Base-by-base conservation (phyloP, 495 filamentous ascomycete species). In the Penicillium roqueforti region DNA sequence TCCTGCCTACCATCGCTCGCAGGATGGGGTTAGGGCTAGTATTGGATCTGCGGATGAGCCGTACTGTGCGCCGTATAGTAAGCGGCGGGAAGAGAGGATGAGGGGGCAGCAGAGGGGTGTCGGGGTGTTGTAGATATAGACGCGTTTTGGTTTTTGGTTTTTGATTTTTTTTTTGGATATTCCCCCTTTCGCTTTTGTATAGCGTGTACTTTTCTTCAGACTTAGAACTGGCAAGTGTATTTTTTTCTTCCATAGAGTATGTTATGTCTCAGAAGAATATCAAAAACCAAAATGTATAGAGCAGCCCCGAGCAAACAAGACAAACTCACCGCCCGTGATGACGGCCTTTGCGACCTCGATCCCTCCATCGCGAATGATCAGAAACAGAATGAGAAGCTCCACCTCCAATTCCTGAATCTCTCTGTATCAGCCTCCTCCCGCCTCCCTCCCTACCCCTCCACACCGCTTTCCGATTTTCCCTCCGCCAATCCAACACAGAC, bases 1-100 rank as follows among this genome's bases (percentile, higher is more conserved):
- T 50, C 73, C 74, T 6, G 74, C 68, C 11, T 76, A 76, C 66
- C 73, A 73, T 56, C 69, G 60, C 22, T 70, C 69, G 42, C 73
- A 73, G 55, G 74, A 77, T 37, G 59, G 71, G 0, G 66, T 75
- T 3, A 61, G 74, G 28, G 71, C 68, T 16, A 76, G 64, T 49
- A 69, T 77, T 37, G 74, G 74, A 0, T 76, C 72, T 10, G 61
- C 72, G 3, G 73, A 77, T 57, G 74, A 77, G 52, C 74, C 74
- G 40, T 76, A 71, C 46, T 77, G 65, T 47, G 73, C 69, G 32
- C 69, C 68, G 25, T 77, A 77, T 67, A 77, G 70, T 62, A 71
- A 69, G 14, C 54, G 74, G 49, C 52, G 74, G 16, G 74, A 77
- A 48, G 67, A 73, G 51, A 66, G 74, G 57, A 65, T 72, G 69